Conservation (phyloP, 2,329 filamentous ascomycete genomes). For the Chaetomium olivaceum region DNA sequence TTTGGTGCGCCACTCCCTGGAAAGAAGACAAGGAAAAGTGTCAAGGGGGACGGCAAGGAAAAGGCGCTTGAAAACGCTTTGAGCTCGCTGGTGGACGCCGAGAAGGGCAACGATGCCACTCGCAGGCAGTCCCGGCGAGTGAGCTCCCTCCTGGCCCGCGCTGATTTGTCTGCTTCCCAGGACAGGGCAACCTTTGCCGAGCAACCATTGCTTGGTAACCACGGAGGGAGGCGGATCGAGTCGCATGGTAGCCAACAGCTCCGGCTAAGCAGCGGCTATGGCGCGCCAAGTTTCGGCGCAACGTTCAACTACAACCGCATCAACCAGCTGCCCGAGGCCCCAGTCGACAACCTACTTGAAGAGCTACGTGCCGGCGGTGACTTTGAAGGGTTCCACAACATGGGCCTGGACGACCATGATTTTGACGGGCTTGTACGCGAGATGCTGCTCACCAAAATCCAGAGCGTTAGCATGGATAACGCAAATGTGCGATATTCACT, state of each 20-base stretch:
- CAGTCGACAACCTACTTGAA: constrained; percentile 69
- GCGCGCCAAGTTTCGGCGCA: constrained; percentile 40
- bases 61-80: constrained; percentile 64
- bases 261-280: constrained; percentile 58
- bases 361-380: constrained; percentile 63
- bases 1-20: constrained; percentile 62
- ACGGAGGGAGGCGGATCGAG: constrained; percentile 62
- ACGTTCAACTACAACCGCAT: constrained; percentile 48
- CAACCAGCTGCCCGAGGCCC: constrained; percentile 66
- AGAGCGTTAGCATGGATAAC: constrained; percentile 64
- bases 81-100: constrained; percentile 70
- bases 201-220: constrained; percentile 46
- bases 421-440: constrained; percentile 72
- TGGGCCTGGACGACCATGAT: constrained; percentile 71
- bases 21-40: constrained; percentile 54
- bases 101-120: constrained; percentile 55
- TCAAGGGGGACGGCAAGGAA: constrained; percentile 45
- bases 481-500: constrained; percentile 62
- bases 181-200: constrained; percentile 81
- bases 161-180: constrained; percentile 82
- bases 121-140: constrained; percentile 72
- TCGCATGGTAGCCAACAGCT: constrained; percentile 70
- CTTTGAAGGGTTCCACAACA: constrained; percentile 68
- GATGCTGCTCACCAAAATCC: constrained; percentile 69
- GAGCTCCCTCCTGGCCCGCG: constrained; percentile 85